Conservation (phyloP, 1,284 basidiomycete species). For the Cutaneotrichosporon arboriforme region DNA sequence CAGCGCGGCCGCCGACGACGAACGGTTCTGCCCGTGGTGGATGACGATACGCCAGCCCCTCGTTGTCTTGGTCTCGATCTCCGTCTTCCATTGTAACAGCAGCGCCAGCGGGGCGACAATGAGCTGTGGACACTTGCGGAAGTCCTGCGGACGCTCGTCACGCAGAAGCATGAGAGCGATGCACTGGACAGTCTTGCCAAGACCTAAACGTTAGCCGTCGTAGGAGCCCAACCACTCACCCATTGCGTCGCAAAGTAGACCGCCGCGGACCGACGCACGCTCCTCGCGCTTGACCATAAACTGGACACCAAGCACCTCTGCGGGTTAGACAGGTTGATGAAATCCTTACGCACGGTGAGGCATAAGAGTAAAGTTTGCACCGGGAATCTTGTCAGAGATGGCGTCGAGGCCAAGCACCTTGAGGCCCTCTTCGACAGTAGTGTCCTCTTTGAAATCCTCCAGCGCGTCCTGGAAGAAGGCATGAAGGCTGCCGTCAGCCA, state of each 20-base stretch:
- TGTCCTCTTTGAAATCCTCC: constrained; percentile 34
- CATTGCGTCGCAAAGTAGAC: constrained; percentile 43
- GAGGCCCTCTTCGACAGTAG: constrained; percentile 29
- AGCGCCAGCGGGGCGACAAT: constrained; percentile 49
- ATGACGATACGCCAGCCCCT: constrained; percentile 32
- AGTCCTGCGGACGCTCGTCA: constrained; percentile 36
- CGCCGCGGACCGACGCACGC: constrained; percentile 33
- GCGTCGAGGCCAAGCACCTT: constrained; percentile 23
- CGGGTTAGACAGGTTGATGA: background rate
- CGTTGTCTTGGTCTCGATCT: constrained; percentile 47
- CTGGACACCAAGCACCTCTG: constrained; percentile 39
- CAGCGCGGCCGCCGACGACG: constrained; percentile 31
- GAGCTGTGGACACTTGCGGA: constrained; percentile 39
- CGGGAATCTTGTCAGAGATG: constrained; percentile 23
- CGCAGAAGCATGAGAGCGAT: constrained; percentile 41
- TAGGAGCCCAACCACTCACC: constrained; percentile 8
- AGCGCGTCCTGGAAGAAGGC: constrained; percentile 35
- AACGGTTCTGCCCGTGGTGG: constrained; percentile 42
- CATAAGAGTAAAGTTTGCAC: constrained; percentile 35
- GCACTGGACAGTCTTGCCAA: constrained; percentile 49
- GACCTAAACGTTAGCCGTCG: constrained; percentile 23
- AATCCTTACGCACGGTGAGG: constrained; percentile 36
- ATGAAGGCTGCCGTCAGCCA: constrained; percentile 20
- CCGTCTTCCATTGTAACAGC: constrained; percentile 47
- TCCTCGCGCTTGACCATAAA: constrained; percentile 46